Evolutionary conservation across 352 stramenopile species (phyloP), one percentile per base, ranked within the genome.

Genomic region (Globisporangium okanoganense): DNA sequence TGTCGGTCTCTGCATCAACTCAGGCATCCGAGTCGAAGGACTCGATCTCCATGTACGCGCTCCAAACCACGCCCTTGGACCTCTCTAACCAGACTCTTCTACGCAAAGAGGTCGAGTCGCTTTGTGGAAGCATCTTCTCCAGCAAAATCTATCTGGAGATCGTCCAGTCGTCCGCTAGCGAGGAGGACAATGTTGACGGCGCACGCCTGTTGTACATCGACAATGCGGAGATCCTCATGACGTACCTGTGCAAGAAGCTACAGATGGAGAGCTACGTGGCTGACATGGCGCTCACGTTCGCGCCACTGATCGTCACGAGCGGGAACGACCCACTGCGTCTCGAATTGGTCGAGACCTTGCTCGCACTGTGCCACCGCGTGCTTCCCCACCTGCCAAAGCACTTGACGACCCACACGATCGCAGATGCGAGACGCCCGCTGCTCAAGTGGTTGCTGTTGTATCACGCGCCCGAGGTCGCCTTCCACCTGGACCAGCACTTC

Each of bases 361-460:
- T 73, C 35, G 72, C 67, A 33, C 69, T 78, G 2, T 88, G 77
- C 33, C 67, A 66, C 47, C 66, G 68, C 18, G 71, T 87, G 18
- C 54, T 91, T n/a, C 79, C 79, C 0, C 76, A 88, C 29, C 52
- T 90, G 24, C 31, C 55, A 16, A 68, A 82, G 20, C 72, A 87
- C 48, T 33, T 79, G 18, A 22, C 51, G 2, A 62, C 44, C 0
- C 65, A 56, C 6, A 54, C 61, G 0, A 69, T 85, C 41, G 72
- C 79, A 1, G 49, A 63, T 0, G 71, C 64, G 9, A 67, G 82
- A 41, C 76, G 83, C 5, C 62, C 68, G 8, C 44, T 91, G 18
- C 60, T 93, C 5, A 92, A 92, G 70, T 74, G 72, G 55, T 63
- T 94, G 53, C 53, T 94, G 48, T 53, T 93, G n/a, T 94, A 94